These are phyloP conservation scores for Parmelia sp. DNA, from an alignment of 495 filamentous ascomycete genomes.

Conservation along the genomic window DNA sequence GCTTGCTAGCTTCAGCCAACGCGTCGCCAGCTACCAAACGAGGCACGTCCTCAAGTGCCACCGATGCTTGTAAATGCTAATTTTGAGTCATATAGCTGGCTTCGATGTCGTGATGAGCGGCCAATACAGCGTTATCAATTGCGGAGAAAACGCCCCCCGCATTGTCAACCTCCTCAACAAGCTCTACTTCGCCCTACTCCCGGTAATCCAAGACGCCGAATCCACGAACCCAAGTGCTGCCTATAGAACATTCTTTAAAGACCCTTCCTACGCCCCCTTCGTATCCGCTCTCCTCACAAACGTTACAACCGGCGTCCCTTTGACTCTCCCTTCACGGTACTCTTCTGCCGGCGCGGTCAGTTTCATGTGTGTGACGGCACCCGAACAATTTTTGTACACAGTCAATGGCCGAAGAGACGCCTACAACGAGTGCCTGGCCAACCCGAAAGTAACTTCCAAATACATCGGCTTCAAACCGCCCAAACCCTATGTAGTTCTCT, in stretches of 20 bases:
- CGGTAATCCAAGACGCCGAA: background rate
- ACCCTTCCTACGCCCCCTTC: constrained; percentile 9
- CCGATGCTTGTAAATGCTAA: background rate
- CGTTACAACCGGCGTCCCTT: background rate
- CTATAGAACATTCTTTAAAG: constrained; percentile 4
- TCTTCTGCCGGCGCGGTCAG: background rate
- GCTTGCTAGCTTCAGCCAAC: constrained; percentile 3
- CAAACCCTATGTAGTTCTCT: background rate
- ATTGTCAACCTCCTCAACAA: background rate
- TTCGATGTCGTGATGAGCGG: background rate
- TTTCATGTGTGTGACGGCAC: background rate
- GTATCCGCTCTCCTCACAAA: background rate
- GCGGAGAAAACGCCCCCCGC: background rate
- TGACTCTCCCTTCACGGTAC: background rate
- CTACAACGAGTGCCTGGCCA: background rate
- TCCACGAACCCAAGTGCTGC: background rate
- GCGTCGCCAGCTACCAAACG: background rate
- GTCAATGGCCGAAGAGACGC: background rate
- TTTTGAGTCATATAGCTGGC: background rate
- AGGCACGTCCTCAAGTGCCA: background rate
- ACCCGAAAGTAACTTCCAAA: background rate
- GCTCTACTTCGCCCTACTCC: background rate
- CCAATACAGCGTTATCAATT: background rate
- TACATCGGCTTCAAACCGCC: background rate
- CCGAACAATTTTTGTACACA: background rate